phyloP scores from a whole-genome alignment of 208 protist genomes.

The Strigomonas galati region DNA sequence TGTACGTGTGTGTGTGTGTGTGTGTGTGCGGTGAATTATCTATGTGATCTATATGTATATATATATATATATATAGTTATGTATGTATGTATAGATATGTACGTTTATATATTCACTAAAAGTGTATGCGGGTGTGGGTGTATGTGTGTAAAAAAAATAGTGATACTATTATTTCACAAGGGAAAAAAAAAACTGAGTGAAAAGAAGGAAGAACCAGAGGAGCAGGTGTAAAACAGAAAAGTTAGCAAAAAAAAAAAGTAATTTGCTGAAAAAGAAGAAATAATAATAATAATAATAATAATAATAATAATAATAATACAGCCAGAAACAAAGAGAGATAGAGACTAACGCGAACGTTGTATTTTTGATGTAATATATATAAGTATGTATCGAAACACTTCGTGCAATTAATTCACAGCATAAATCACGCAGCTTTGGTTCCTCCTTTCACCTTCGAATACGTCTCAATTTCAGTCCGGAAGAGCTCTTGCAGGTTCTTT shows the following conservation, averaged over 20 bases:
- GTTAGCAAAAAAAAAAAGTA: background rate
- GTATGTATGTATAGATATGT: no score
- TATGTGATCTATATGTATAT: no score
- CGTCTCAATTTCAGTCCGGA: conserved; percentile 29
- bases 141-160: background rate
- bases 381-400: no score
- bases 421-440: background rate
- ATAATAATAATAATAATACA: background rate
- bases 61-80: no score
- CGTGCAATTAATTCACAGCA: no score
- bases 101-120: no score
- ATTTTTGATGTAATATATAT: no score
- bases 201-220: background rate
- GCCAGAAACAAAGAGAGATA: background rate
- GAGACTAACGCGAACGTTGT: no score
- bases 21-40: no score
- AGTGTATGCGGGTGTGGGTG: background rate
- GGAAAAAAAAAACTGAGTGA: conserved; percentile 1
- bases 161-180: background rate
- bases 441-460: conserved; percentile 21
- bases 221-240: background rate
- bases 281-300: conserved; percentile 5
- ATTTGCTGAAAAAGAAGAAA: conserved; percentile 14
- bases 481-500: conserved; percentile 28
- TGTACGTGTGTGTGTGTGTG: background rate